Evolutionary conservation across 2,329 filamentous ascomycete genomes (phyloP), one percentile per base, ranked within the genome.

Genomic region (Cladosporium cucumerinum): DNA sequence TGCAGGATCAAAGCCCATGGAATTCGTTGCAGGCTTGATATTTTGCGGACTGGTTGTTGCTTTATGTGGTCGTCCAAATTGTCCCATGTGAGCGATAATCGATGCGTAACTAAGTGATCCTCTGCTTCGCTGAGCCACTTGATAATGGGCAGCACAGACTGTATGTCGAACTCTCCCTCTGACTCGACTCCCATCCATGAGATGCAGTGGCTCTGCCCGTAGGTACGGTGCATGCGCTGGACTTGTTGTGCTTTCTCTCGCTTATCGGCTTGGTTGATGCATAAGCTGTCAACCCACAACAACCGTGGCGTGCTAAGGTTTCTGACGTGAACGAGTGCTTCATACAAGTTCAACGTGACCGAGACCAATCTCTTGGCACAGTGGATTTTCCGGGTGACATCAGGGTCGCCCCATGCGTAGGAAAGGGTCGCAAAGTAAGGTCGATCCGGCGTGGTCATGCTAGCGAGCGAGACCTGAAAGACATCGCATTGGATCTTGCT

Each of bases 241-340:
- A 65, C 63, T 61, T 65, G 63, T 52, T 54, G 48, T 5, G 18
- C 57, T 18, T 48, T 36, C 28, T 65, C 57, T 21, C 1, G 25
- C 18, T 23, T 30, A 10, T 65, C 51, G 23, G 32, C n/a, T 46
- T 65, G 63, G 8, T 65, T 32, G 28, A 65, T 65, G 39, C 63
- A 65, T n/a, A 65, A 39, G 14, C 39, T 34, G 36, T 65, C 63
- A 52, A 65, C 52, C 63, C 63, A 65, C 21, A 57, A 30, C 14
- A 46, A 10, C 28, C 57, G 23, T 18, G 57, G 57, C 12, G 48
- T 51, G 18, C 48, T 51, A 1, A 28, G 48, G 16, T 51, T 25
- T n/a, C 48, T 51, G 25, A 51, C 16, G n/a, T 28, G 26, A 21
- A 51, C 12, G 8, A 51, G 23, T 28, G 48, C 48, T 26, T 51